Base-by-base conservation (phyloP, 2,329 filamentous ascomycete genomes). In the Neocucurbitaria cava region DNA sequence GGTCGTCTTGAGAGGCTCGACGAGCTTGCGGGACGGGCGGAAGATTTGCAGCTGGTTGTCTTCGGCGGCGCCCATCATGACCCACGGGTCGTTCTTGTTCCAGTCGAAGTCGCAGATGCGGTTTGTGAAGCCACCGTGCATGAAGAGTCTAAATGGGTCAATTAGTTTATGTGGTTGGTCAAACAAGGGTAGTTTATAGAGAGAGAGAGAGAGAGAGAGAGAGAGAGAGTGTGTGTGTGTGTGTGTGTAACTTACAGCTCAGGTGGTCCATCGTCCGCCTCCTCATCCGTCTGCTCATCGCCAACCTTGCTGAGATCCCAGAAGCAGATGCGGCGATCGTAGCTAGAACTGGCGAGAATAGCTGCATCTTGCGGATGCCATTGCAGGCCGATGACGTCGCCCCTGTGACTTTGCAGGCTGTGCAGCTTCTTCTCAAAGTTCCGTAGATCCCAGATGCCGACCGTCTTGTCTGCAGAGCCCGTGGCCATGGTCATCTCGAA, bases 61-160 rank as follows among this genome's bases (percentile, higher is more conserved):
- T 74, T 99, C 96, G 0, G 94, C 95, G 15, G 95, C 93, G 57
- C 91, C 96, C 75, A 92, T 93, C 64, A 99, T 90, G 50, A 97
- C 86, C 96, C 96, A 99, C 4, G 94, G 93, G 69, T 97, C 92
- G 73, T 96, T 96, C 65, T 87, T 87, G 77, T 99, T 99, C 94
- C 94, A 99, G 78, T 90, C 94, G 72, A 99, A 99, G 77, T 99
- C 96, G 31, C 91, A 92, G 58, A 99, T 87, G 64, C 96, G 90
- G 78, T 97, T 97, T 10, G 95, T 99, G 80, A 99, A 96, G 28
- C 95, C 95, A 57, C 95, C 95, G 70, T 99, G 95, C 93, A 99
- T 98, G 79, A 99, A 99, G 1, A 99, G 81, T 42, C 90, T 92
- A n/a, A n/a, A n/a, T n/a, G 59, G 11, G 10, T 1, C 11, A 26